A percentile compares a stretch with the other conserved stretches of the same genome.
Conservation (phyloP, 495 filamentous ascomycete species). For the Rusavskia elegans region DNA sequence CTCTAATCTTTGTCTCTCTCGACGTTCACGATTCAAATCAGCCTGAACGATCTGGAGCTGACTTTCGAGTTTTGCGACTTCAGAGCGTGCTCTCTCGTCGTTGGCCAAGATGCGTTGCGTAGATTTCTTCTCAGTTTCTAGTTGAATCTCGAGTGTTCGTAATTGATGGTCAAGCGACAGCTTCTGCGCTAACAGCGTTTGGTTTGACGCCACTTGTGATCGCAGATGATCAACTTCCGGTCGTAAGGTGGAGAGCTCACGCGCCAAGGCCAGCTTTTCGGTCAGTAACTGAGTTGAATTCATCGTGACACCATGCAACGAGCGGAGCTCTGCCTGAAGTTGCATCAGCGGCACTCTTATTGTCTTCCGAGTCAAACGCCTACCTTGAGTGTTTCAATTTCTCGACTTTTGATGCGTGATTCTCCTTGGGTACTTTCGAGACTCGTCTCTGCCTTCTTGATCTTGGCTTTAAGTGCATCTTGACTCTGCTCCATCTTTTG, state of each 20-base stretch:
- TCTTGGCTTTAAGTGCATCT: constrained; percentile 37
- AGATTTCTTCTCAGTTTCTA: constrained; percentile 61
- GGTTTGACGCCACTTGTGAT: constrained; percentile 48
- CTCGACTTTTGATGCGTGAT: constrained; percentile 39
- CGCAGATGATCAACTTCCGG: constrained; percentile 67
- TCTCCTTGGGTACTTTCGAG: constrained; percentile 38
- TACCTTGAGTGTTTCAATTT: constrained; percentile 56
- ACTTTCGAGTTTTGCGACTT: constrained; percentile 30
- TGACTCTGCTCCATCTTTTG: constrained; percentile 30
- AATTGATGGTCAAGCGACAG: constrained; percentile 58
- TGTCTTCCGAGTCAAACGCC: not conserved
- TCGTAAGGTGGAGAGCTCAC: constrained; percentile 53
- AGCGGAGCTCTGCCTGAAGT: constrained; percentile 48
- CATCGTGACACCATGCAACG: constrained; percentile 42
- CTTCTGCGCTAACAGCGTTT: constrained; percentile 56
- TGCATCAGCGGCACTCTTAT: not conserved
- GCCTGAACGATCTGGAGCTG: constrained; percentile 26
- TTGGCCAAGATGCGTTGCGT: constrained; percentile 43
- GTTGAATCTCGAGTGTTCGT: constrained; percentile 56
- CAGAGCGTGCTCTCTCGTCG: constrained; percentile 21
- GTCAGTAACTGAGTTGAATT: constrained; percentile 54
- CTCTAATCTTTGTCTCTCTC: constrained; percentile 23
- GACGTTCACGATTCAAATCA: constrained; percentile 29
- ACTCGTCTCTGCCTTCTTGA: constrained; percentile 40
- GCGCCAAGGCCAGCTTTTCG: constrained; percentile 59